Base-by-base conservation (phyloP, 805 yeast genomes). In the Ogataea trehaloabstinens region DNA sequence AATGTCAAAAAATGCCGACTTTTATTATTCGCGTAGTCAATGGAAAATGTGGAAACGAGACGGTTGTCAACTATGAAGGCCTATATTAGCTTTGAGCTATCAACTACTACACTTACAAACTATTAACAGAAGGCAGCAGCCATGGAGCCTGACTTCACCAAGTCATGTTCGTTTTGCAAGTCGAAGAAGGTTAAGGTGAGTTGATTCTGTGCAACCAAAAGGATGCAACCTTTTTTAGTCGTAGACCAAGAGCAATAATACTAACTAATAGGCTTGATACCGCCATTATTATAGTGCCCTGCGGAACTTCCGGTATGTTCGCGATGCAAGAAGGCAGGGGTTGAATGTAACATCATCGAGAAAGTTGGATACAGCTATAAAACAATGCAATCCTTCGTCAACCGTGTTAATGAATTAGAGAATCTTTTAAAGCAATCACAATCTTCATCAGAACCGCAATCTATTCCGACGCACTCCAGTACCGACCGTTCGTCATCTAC, bases 141-240 rank as follows among this genome's bases (percentile, higher is more conserved):
- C 18, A 36, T 41, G 7, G 24, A 44, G 10, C 53, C 53, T 4
- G 52, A 50, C 32, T 41, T 42, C 18, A 41, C 40, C 10, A 50
- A 48, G 16, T 49, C 56, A 3, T 53, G 58, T 20, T 34, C 46
- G 1, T 42, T 41, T n/a, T 53, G 56, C 38, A 52, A 52, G 31
- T 37, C 38, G 7, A 52, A 52, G 24, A 53, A 53, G 19, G 52
- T 53, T 1, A 53, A 51, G 31, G 57, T 53, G 41, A 4, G 57
- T 44, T 7, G 24, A 17, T 18, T 8, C 20, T 22, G 21, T 3
- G n/a, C 4, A 20, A 7, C 17, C 18, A 24, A 24, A 28, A n/a
- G 5, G 31, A 20, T 31, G 21, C 25, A 27, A 6, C 16, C 21
- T 22, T 22, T 22, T 22, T 22, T 22, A n/a, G n/a, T n/a, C n/a